A percentile compares a stretch with the other conserved stretches of the same genome.
Conservation (phyloP, 2,329 filamentous ascomycete species). For the Pyrenochaeta sp. region DNA sequence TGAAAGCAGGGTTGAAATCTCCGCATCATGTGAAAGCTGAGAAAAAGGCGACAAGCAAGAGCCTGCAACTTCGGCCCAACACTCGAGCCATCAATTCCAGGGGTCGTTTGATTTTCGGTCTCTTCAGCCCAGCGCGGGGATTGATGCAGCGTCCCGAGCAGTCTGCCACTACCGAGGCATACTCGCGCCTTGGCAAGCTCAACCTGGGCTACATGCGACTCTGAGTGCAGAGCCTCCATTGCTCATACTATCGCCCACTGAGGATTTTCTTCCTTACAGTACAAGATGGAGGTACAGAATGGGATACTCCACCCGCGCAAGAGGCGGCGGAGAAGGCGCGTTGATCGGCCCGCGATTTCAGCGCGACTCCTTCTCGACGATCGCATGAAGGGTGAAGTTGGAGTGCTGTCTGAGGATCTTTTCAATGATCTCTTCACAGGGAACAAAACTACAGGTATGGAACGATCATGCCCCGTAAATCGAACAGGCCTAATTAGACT, state of each 20-base stretch:
- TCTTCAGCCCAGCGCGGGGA: neutral
- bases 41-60: neutral
- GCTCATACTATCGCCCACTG: conserved; percentile 16
- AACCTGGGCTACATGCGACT: conserved; percentile 24
- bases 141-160: conserved; percentile 9
- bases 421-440: conserved; percentile 80
- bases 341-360: conserved; percentile 76
- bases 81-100: neutral
- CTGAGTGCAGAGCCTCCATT: conserved; percentile 15
- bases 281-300: conserved; percentile 43
- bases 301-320: conserved; percentile 53
- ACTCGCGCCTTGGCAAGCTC: conserved; percentile 17
- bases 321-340: conserved; percentile 62
- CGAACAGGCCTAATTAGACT: conserved; percentile 4
- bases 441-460: conserved; percentile 30
- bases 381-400: conserved; percentile 83
- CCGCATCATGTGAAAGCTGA: neutral
- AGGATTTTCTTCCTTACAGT: conserved; percentile 7
- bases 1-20: neutral
- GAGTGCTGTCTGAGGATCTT: conserved; percentile 85
- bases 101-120: neutral
- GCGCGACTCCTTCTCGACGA: conserved; percentile 86
- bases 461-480: neutral
- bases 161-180: conserved; percentile 31
- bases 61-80: neutral